Conservation (phyloP, 805 yeast genomes). For the Teunomyces cretensis region DNA sequence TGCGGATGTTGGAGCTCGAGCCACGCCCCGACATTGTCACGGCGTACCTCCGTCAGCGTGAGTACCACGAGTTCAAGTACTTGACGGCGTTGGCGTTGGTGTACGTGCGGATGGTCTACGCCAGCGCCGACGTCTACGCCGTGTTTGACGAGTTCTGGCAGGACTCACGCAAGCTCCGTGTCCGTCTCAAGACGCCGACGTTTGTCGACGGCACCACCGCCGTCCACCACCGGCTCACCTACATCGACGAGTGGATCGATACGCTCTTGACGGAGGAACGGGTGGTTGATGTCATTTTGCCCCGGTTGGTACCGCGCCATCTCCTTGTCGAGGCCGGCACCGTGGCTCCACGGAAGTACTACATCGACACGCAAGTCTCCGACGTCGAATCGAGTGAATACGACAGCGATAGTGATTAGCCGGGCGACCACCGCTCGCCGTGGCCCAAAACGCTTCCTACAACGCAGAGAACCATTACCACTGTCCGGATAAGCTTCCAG, state of each 20-base stretch:
- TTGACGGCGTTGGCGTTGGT: conserved; percentile 65
- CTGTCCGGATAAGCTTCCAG: no score
- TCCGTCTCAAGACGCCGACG: conserved; percentile 28
- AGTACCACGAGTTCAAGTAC: conserved; percentile 64
- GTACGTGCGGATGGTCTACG: conserved; percentile 54
- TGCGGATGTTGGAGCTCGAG: conserved; percentile 73
- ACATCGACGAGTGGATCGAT: conserved; percentile 78
- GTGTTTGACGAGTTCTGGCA: conserved; percentile 53
- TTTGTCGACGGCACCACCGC: conserved; percentile 19
- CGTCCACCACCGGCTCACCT: conserved; percentile 35
- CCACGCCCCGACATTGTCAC: conserved; percentile 61
- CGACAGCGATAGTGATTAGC: conserved; percentile 41
- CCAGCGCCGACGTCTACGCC: conserved; percentile 42
- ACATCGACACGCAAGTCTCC: conserved; percentile 9
- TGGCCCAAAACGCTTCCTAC: no score
- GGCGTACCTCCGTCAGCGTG: conserved; percentile 56
- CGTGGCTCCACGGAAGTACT: conserved; percentile 40
- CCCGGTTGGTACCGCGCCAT: conserved; percentile 50
- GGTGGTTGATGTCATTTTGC: conserved; percentile 73
- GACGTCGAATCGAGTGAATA: conserved; percentile 13
- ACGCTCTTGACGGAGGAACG: conserved; percentile 53
- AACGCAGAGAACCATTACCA: no score
- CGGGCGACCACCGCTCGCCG: no score
- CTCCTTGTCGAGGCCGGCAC: conserved; percentile 43
- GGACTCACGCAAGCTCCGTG: conserved; percentile 70